Percentiles rank a stretch among this genome's conserved stretches.
phyloP scores from a whole-genome alignment of 129 eudicot species.

The Arctium minus region DNA sequence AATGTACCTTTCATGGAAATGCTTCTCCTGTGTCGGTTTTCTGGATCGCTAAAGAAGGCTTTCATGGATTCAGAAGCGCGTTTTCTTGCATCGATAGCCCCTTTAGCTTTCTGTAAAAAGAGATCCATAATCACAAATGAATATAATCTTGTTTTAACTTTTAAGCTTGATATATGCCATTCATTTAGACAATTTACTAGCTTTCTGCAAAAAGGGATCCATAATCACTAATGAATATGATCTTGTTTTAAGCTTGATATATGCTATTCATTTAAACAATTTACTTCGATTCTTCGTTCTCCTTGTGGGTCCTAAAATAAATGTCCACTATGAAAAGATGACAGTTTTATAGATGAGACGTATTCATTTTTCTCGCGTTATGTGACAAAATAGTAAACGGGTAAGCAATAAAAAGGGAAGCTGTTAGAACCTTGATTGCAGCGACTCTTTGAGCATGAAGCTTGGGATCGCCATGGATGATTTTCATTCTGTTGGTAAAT shows the following conservation, averaged over 20 bases:
- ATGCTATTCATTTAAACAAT: neutral
- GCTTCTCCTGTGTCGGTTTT: constrained; percentile 82
- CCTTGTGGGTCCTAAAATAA: neutral
- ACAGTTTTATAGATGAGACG: neutral
- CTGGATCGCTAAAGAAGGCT: constrained; percentile 80
- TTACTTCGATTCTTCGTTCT: neutral
- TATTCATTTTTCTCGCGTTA: neutral
- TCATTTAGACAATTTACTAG: constrained; percentile 14
- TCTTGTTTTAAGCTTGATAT: neutral
- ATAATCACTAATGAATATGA: neutral
- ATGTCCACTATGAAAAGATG: neutral
- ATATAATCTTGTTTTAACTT: neutral
- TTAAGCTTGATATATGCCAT: neutral
- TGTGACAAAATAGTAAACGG: neutral
- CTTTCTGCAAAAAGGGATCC: constrained; percentile 44
- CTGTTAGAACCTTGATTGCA: constrained; percentile 74
- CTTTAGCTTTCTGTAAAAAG: constrained; percentile 67
- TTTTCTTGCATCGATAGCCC: constrained; percentile 76
- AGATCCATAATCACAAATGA: neutral
- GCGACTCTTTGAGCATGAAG: constrained; percentile 91
- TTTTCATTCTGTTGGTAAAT: constrained; percentile 94
- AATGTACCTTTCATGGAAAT: constrained; percentile 75
- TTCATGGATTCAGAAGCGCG: constrained; percentile 88
- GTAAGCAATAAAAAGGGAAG: neutral
- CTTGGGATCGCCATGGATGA: constrained; percentile 77